Base-by-base conservation (phyloP, 2,329 filamentous ascomycete genomes). In the Monosporascus sp. region DNA sequence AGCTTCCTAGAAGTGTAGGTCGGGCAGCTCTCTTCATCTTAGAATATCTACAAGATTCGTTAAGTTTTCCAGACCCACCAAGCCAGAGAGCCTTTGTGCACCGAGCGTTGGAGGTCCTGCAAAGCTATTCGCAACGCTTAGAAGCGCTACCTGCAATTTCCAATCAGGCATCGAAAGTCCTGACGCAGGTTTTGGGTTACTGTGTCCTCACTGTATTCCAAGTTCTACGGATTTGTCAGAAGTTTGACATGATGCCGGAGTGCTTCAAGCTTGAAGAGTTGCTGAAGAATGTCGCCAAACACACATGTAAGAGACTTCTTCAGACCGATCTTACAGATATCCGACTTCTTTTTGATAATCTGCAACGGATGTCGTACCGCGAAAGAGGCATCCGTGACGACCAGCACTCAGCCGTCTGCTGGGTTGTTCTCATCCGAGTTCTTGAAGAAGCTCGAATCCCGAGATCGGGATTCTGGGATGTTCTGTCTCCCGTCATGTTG, bases 391-490 rank as follows among this genome's bases (percentile, higher is more conserved):
- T 87, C 36, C 74, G 73, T 27, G 66, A 72, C 17, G 75, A 81
- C 34, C 66, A 73, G n/a, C 65, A 70, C 16, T 57, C 66, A 2
- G 61, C 79, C 8, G 76, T 83, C 52, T 77, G 78, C 9, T 88
- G 85, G 85, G 76, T 84, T 2, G 70, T 81, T 22, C 56, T 83
- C 5, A 82, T 86, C 61, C 78, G 79, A 48, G 68, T 78, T 0
- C 64, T 87, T 5, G 76, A 79, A 27, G 69, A 73, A 36, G 75
- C 77, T 14, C 68, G 66, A 7, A 79, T 85, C 43, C 76, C 77
- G 2, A 73, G 76, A 49, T 70, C 73, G 22, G 77, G 77, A 1
- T 87, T 88, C 59, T 87, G 84, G 85, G 82, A 85, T 52, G 58
- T 85, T 34, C 63, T 76, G 2, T 78, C 81, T 54, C 61, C 72